Base-by-base conservation (phyloP, 768 basidiomycete genomes). In the Lepiota venenata region DNA sequence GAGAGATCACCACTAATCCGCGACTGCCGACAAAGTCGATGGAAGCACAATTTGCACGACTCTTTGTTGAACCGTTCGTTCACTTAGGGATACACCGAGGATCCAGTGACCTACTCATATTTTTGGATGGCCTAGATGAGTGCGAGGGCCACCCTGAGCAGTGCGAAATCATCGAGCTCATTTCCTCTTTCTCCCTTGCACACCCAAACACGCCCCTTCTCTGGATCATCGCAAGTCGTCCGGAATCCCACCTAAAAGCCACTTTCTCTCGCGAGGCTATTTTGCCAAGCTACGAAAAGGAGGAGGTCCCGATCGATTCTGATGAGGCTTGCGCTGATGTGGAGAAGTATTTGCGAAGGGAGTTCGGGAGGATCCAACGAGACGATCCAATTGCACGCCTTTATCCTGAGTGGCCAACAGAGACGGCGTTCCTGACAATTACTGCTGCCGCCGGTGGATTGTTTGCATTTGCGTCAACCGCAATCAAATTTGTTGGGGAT, bases 101-200 rank as follows among this genome's bases (percentile, higher is more conserved):
- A 11, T 25, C 20, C 10, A 27, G 10, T 2, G 36, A 36, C 11
- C 54, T 36, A 38, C 63, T 9, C 45, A 63, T 21, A 58, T 66
- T 44, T 15, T 9, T 46, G 16, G 68, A 69, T 47, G 66, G 63
- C 4, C 50, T 68, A 2, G 68, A 69, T 38, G 68, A 66, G 49
- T 65, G 66, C 21, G 40, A 56, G 1, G 58, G 47, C n/a, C 22
- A 54, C 2, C 22, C 48, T 12, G 25, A 50, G 1, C 66, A 65
- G 25, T 37, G 25, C 9, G 48, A 58, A 18, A 47, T 66, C 18
- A 43, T 68, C 4, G 16, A 37, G 2, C 37, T 50, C 11, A 53
- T 65, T 12, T 38, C 16, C 0, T 27, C 25, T 4, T 38, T 47
- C 5, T 39, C 57, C 0, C 8, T 61, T 1, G n/a, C 45, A 6